Percentiles rank a stretch among this genome's conserved stretches.
Conservation (phyloP, 352 stramenopile species). For the Pythium pyrilobum region DNA sequence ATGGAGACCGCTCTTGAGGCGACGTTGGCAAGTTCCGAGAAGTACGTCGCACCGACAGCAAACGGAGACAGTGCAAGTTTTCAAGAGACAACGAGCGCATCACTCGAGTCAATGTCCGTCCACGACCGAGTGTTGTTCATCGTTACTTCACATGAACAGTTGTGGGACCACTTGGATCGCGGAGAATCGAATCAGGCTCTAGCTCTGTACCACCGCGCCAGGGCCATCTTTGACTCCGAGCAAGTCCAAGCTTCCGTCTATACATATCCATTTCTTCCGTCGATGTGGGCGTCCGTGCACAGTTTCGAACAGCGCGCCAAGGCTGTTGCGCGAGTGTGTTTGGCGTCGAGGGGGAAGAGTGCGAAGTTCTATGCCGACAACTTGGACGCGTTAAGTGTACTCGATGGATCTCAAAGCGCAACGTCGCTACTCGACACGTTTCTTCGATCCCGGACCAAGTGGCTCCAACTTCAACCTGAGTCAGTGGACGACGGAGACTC, state of each 20-base stretch:
- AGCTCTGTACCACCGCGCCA: slow-evolving; percentile 37
- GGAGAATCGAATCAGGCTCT: slow-evolving; percentile 53
- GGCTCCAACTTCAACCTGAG: slow-evolving; percentile 29
- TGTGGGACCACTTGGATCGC: slow-evolving; percentile 66
- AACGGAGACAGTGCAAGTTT: background rate
- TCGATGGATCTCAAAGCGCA: slow-evolving; percentile 23
- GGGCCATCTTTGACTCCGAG: slow-evolving; percentile 21
- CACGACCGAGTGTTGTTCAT: slow-evolving; percentile 47
- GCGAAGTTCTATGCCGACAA: slow-evolving; percentile 64
- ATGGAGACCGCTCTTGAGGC: slow-evolving; percentile 40
- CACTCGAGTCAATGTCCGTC: background rate
- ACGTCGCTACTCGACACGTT: slow-evolving; percentile 41
- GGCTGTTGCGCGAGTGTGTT: slow-evolving; percentile 33
- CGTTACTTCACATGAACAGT: slow-evolving; percentile 48
- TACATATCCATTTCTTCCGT: slow-evolving; percentile 56
- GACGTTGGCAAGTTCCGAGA: slow-evolving; percentile 25
- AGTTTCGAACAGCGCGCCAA: slow-evolving; percentile 63
- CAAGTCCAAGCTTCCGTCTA: slow-evolving; percentile 12
- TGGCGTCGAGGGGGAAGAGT: slow-evolving; percentile 47
- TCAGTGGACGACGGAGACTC: background rate
- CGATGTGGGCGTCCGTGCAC: slow-evolving; percentile 63
- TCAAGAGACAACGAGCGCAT: too few species aligned
- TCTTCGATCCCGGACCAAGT: slow-evolving; percentile 44
- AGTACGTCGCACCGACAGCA: background rate
- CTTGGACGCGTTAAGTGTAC: slow-evolving; percentile 40